Base-by-base conservation (phyloP, 768 basidiomycete species). In the Rubroboletus satanas region DNA sequence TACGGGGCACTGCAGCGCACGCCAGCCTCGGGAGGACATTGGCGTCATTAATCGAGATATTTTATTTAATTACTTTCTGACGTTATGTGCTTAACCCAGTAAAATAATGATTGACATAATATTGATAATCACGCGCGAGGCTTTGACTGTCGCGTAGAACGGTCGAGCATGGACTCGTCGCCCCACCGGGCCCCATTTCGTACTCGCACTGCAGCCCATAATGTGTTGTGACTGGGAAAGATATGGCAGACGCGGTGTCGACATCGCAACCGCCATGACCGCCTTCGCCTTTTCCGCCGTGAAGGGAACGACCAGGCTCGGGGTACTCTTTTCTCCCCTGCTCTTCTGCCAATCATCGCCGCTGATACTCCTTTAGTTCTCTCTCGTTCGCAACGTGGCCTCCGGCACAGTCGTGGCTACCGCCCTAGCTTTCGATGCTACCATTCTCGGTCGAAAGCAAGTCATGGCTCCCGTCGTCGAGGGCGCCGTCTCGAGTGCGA, bases 271-370 rank as follows among this genome's bases (percentile, higher is more conserved):
- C 8, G 69, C 81, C 44, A 78, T 83, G 18, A 77, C 83, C 35
- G 75, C 81, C n/a, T 53, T 87, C 44, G 82, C 85, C 21, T 92
- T 92, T 62, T 79, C 77, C 26, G 82, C 82, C 10, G 87, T 79
- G 8, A 90, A 87, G 69, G 71, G 73, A 15, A 78, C 83, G 33
- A 91, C 90, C 11, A 80, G 79, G 56, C 73, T 91, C 51, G 86
- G 87, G 55, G 88, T 90, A 68, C 55, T 81, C 76, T 36, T n/a
- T 58, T 33, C 14, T 52, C 37, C 12, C 33, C 46, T 36, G 45
- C 45, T 45, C 52, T 39, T 44, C 38, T 60, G 54, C 35, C 52
- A 45, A 31, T 23, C 39, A 35, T 26, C 38, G 26, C 29, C 12
- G 46, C 45, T 66, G 9, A 62, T n/a, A n/a, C 45, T 21, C 38